Conservation (phyloP, 176 grass and related monocot species). For the Melocanna baccifera region DNA sequence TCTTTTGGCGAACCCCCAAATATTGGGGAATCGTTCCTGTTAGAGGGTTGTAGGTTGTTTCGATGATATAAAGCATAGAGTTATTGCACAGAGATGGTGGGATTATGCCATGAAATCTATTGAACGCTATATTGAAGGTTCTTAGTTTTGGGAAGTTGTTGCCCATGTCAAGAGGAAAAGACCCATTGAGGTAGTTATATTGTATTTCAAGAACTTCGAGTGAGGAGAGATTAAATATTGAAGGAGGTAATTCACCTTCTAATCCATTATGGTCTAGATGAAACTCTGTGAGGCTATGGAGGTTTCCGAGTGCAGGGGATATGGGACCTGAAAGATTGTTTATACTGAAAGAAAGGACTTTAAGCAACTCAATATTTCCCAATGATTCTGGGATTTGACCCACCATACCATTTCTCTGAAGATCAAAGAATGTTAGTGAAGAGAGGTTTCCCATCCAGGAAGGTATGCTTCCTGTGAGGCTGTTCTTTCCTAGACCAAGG, state of each 20-base stretch:
- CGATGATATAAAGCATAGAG: constrained; percentile 18
- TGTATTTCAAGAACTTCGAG: neutral
- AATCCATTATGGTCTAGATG: too few relatives aligned
- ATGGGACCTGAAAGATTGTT: too few relatives aligned
- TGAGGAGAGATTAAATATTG: constrained; percentile 19
- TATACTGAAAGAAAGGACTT: neutral
- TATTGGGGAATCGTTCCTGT: constrained; percentile 20
- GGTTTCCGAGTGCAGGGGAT: too few relatives aligned
- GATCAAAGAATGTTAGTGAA: neutral
- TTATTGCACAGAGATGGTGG: constrained; percentile 23
- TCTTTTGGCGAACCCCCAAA: constrained; percentile 2
- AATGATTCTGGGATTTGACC: constrained; percentile 23
- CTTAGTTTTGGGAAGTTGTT: neutral
- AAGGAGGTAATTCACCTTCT: neutral
- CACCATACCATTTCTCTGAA: too few relatives aligned
- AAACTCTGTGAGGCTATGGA: neutral
- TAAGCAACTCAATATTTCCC: constrained; percentile 18
- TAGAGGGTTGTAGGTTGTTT: neutral
- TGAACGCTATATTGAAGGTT: neutral
- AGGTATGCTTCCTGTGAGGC: constrained; percentile 6
- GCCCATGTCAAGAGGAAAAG: constrained; percentile 10
- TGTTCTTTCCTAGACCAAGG: neutral
- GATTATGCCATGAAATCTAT: constrained; percentile 20
- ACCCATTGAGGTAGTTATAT: neutral
- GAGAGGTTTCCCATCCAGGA: constrained; percentile 25